Evolutionary conservation across 2,329 filamentous ascomycete species (phyloP), one percentile per base, ranked within the genome.

Genomic region (Aspergillus latus): DNA sequence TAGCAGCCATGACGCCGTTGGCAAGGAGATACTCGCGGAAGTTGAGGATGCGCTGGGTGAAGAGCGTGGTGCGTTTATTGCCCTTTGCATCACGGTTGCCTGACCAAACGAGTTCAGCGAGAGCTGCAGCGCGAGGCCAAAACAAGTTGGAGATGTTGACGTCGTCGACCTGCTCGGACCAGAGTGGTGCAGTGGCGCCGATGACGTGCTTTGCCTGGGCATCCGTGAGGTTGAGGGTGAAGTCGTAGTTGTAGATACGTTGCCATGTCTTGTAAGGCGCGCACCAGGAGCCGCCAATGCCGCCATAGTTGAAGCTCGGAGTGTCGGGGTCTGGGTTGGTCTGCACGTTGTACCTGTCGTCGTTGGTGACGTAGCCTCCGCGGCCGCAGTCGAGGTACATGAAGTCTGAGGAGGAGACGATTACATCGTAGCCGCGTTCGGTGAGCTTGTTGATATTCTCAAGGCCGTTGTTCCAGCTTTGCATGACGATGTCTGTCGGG

Each of bases 191-290:
- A 39, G 78, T 74, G 30, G 76, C 79, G n/a, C 82, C 82, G 16
- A 82, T 72, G 16, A 84, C 65, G 53, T 81, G 81, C 47, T 73
- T 69, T 37, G 76, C 76, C 61, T 84, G 75, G 0, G 66, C 60
- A 0, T 69, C 70, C 1, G 79, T 80, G 6, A 84, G 74, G 60
- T 78, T 78, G 45, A 67, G 59, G 0, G 80, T 80, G 65, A 84
- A 83, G 70, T 84, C 81, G 66, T 78, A 84, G 73, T 82, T 74
- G 70, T 84, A 84, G 69, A 84, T 83, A 47, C 81, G 80, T 66
- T 84, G 82, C 81, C 81, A 84, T 16, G 80, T 82, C 68, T 84
- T 84, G 74, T 83, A 84, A 0, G 82, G 82, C 0, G 76, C 78
- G 64, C 82, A 84, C 81, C 81, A 84, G n/a, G 78, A 81, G 15